These are phyloP conservation scores for Xylaria intraflava DNA, from an alignment of 495 filamentous ascomycete genomes.

Conservation along the genomic window DNA sequence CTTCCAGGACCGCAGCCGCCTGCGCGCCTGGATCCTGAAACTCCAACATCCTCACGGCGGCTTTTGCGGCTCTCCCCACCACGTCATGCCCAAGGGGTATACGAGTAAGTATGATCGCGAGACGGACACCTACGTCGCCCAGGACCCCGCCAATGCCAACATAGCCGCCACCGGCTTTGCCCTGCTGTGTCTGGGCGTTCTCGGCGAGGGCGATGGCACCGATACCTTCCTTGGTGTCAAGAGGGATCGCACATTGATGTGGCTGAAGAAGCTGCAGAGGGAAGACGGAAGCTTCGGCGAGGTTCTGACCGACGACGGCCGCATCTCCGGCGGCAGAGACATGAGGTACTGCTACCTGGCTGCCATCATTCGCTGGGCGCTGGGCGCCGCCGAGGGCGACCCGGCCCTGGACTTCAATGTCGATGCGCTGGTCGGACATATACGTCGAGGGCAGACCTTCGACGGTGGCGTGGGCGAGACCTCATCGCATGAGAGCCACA, in stretches of 20 bases:
- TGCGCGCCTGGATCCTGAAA: constrained; percentile 51
- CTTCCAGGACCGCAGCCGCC: constrained; percentile 23
- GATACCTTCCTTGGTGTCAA: constrained; percentile 49
- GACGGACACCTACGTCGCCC: constrained; percentile 30
- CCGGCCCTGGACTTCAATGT: constrained; percentile 68
- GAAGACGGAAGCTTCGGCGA: constrained; percentile 90
- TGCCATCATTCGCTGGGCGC: constrained; percentile 71
- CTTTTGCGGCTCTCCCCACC: constrained; percentile 69
- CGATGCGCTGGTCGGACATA: constrained; percentile 59
- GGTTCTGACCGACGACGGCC: constrained; percentile 51
- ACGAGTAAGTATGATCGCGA: constrained; percentile 30
- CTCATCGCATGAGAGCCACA: constrained; percentile 80
- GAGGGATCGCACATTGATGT: constrained; percentile 58
- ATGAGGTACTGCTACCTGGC: constrained; percentile 82
- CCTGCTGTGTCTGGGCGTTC: constrained; percentile 61
- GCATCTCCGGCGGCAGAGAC: constrained; percentile 71
- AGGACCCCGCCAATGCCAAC: constrained; percentile 71
- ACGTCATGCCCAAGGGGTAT: constrained; percentile 30
- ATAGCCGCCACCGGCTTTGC: constrained; percentile 85
- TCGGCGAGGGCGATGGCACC: constrained; percentile 62
- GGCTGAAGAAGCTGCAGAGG: constrained; percentile 73
- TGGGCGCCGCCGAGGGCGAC: constrained; percentile 56
- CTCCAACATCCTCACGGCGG: constrained; percentile 74
- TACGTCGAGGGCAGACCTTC: constrained; percentile 70
- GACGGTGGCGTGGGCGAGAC: constrained; percentile 84